Conservation (phyloP, 2,329 filamentous ascomycete species). For the Xylaria hypoxylon region DNA sequence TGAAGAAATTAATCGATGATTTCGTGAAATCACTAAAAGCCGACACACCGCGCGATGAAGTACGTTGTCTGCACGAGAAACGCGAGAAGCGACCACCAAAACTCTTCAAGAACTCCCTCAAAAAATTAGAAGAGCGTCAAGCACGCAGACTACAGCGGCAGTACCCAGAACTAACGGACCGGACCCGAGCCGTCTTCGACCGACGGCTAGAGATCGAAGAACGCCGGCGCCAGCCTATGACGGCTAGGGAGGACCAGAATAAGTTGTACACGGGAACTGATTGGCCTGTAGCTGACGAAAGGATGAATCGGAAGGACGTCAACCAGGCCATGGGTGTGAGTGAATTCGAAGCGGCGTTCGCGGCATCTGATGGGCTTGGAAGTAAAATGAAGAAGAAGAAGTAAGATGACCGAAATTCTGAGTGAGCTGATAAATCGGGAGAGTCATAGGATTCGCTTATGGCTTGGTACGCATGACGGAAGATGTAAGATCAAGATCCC, state of each 20-base stretch:
- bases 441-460: background rate
- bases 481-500: slow-evolving; percentile 1
- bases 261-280: background rate
- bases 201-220: slow-evolving; percentile 30
- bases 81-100: slow-evolving; percentile 25
- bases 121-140: slow-evolving; percentile 7
- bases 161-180: slow-evolving; percentile 29
- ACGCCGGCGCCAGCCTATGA: background rate
- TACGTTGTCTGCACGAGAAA: slow-evolving; percentile 34
- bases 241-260: background rate
- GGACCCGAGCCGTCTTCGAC: slow-evolving; percentile 26
- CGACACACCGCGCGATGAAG: slow-evolving; percentile 28
- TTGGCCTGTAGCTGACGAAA: background rate
- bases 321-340: slow-evolving; percentile 20
- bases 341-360: slow-evolving; percentile 24
- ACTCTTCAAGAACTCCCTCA: slow-evolving; percentile 14
- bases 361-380: background rate
- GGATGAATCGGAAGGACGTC: background rate
- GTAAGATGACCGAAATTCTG: background rate
- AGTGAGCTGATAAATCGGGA: background rate
- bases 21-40: slow-evolving; percentile 38
- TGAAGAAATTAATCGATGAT: slow-evolving; percentile 35
- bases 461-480: background rate
- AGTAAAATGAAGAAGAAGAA: slow-evolving; percentile 2
- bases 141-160: slow-evolving; percentile 14